Base-by-base conservation (phyloP, 768 basidiomycete species). In the Sistotremastrum niveocremeum region DNA sequence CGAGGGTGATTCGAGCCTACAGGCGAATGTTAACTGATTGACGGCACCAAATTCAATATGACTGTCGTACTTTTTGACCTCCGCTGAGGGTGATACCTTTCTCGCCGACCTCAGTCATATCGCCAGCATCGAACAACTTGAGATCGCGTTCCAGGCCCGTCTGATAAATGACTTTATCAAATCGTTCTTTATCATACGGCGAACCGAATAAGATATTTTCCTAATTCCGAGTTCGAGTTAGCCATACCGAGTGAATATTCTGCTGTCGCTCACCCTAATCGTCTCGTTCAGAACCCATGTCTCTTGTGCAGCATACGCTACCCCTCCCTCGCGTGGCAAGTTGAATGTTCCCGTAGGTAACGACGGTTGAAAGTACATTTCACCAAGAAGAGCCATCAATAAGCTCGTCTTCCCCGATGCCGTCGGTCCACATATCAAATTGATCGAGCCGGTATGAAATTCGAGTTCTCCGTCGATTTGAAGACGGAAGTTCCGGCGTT, bases 201-300 rank as follows among this genome's bases (percentile, higher is more conserved):
- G 60, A 55, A 5, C 65, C 65, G 46, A 67, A 67, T 7, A 66
- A 37, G 42, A 67, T 64, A 46, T 67, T 67, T 9, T 65, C 60
- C 34, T 39, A 29, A n/a, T 1, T 20, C 1, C 4, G 1, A n/a
- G 4, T n/a, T 3, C 6, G 9, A 9, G 59, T 65, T 64, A 67
- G 9, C 58, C 53, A 48, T 63, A 12, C 6, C 7, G 7, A 11
- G 33, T 42, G 37, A 39, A 31, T 3, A 44, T 31, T n/a, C n/a
- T n/a, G n/a, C n/a, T n/a, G n/a, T n/a, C n/a, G n/a, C 61, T 49
- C 67, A 65, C 43, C 52, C 51, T 56, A 37, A 57, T 54, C 0
- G 59, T 60, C 41, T 61, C 62, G 37, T 62, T 64, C 53, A 62
- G 54, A 32, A 64, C 60, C 67, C 67, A 69, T 7, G 60, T 55